Evolutionary conservation across 208 protist species (phyloP).

Genomic region (Acanthamoeba healyi): DNA sequence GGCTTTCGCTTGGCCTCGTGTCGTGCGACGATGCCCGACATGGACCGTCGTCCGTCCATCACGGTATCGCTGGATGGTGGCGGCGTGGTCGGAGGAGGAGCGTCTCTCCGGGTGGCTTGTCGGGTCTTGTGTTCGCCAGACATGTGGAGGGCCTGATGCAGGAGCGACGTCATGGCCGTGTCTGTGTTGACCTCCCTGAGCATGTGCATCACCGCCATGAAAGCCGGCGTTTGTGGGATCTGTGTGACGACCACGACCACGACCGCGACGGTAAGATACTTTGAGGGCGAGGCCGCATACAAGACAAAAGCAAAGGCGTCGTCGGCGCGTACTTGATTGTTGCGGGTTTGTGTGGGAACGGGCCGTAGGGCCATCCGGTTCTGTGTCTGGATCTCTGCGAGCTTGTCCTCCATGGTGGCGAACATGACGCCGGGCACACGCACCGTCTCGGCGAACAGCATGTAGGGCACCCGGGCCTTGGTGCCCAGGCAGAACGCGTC

Average conservation of each 20-base stretch:
- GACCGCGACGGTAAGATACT: neutral
- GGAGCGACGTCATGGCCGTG: neutral
- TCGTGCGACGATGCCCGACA: neutral
- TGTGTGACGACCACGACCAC: no score
- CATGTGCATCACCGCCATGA: neutral
- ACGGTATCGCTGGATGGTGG: neutral
- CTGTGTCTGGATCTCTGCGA: neutral
- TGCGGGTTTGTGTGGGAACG: neutral
- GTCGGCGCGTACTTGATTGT: no score
- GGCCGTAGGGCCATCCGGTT: neutral
- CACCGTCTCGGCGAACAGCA: constrained; percentile 2
- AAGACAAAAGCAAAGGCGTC: no score
- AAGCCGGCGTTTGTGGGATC: neutral
- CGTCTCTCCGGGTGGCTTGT: no score
- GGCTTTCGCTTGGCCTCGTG: neutral
- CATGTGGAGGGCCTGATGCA: neutral
- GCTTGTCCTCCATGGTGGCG: constrained; percentile 5
- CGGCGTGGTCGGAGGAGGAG: no score
- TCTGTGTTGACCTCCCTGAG: neutral
- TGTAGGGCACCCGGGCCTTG: constrained; percentile 19
- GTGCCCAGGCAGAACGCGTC: constrained; percentile 30
- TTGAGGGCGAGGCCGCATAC: neutral
- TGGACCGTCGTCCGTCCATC: no score
- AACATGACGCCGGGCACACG: neutral
- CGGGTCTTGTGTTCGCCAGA: neutral